A percentile compares a stretch with the other conserved stretches of the same genome.
These are phyloP conservation scores for Orbilia ellipsospora DNA, from an alignment of 2,329 filamentous ascomycete genomes.

Conservation along the genomic window DNA sequence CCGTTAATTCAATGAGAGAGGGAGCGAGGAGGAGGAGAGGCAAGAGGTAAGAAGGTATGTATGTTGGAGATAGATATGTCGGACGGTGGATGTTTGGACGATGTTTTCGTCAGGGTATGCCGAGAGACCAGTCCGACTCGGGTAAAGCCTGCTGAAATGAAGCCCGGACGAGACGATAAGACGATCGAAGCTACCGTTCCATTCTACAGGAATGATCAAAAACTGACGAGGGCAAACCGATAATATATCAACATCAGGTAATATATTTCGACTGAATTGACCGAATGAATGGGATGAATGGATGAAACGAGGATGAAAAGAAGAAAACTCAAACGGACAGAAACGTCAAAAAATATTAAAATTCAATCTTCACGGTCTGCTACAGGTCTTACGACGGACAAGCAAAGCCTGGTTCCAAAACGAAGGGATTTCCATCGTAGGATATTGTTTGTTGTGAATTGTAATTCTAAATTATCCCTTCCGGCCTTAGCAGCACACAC, in stretches of 20 bases:
- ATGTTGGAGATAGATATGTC: too few relatives aligned
- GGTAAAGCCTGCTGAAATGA: slow-evolving; percentile 22
- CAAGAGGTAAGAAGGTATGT: neutral
- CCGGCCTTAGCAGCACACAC: neutral
- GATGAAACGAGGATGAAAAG: slow-evolving; percentile 6
- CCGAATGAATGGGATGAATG: neutral
- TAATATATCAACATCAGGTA: neutral
- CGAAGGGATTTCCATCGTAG: neutral
- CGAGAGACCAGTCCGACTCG: slow-evolving; percentile 35
- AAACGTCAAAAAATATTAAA: too few relatives aligned
- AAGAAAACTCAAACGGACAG: slow-evolving; percentile 7
- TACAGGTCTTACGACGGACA: neutral
- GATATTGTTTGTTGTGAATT: slow-evolving; percentile 12
- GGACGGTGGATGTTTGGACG: neutral
- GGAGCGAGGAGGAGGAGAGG: slow-evolving; percentile 12
- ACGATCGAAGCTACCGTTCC: slow-evolving; percentile 1
- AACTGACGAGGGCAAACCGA: neutral
- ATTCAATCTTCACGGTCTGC: too few relatives aligned
- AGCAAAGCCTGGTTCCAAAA: slow-evolving; percentile 18
- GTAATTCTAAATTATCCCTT: neutral
- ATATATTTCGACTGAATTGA: slow-evolving; percentile 10
- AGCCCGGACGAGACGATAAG: slow-evolving; percentile 34
- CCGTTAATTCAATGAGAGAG: slow-evolving; percentile 24
- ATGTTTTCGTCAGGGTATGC: slow-evolving; percentile 16
- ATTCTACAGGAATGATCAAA: slow-evolving; percentile 19